Evolutionary conservation across 1,139 yeast species (phyloP).

Genomic region (Kurtzmaniella natalensis): DNA sequence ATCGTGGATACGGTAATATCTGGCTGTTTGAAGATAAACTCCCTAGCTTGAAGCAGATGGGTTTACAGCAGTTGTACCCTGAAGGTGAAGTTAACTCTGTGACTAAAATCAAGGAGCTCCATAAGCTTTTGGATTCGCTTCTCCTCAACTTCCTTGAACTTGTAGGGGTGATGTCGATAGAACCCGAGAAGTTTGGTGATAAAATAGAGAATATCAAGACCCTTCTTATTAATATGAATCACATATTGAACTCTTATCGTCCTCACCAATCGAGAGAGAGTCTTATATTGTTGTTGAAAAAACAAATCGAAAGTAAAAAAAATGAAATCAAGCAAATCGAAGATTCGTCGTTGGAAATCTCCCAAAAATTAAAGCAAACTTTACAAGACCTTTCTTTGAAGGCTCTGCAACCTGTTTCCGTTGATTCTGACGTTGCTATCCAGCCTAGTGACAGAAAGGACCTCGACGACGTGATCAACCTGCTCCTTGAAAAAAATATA

Average conservation of each 20-base stretch:
- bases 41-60: constrained; percentile 63
- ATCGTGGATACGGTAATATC: constrained; percentile 75
- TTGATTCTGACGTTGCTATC: too few species aligned
- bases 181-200: constrained; percentile 61
- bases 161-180: constrained; percentile 64
- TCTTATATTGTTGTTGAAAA: constrained; percentile 63
- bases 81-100: constrained; percentile 45
- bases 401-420: neutral
- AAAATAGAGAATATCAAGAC: constrained; percentile 70
- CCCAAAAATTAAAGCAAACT: neutral
- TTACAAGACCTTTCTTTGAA: neutral
- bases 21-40: constrained; percentile 77
- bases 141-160: constrained; percentile 70
- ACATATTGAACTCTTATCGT: constrained; percentile 74
- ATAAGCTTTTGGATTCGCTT: constrained; percentile 63
- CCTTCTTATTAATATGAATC: constrained; percentile 79
- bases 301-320: constrained; percentile 53
- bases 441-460: too few species aligned
- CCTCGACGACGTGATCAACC: too few species aligned
- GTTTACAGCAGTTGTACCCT: constrained; percentile 62
- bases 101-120: constrained; percentile 60
- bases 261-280: constrained; percentile 89
- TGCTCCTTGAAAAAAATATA: too few species aligned
- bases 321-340: constrained; percentile 52
- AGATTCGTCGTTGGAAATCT: constrained; percentile 22